A percentile compares a stretch with the other conserved stretches of the same genome.
phyloP scores from a whole-genome alignment of 805 yeast genomes.

The Scheffersomyces ergatensis region DNA sequence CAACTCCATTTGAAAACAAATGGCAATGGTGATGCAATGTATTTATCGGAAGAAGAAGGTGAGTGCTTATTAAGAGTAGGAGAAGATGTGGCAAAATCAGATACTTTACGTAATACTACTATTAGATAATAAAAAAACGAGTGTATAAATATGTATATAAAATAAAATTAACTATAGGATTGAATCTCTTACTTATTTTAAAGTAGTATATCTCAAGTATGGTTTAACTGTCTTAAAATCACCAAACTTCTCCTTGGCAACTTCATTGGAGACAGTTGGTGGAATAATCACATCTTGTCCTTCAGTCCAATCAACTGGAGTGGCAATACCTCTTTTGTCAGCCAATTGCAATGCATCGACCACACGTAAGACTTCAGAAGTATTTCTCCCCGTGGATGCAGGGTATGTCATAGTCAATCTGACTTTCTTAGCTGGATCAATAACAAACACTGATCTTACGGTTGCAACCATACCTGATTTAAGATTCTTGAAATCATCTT shows the following conservation, averaged over 20 bases:
- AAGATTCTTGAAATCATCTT: conserved; percentile 62
- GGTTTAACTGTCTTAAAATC: conserved; percentile 61
- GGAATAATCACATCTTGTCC: conserved; percentile 76
- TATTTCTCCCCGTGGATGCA: conserved; percentile 73
- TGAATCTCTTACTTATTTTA: background rate
- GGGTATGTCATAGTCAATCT: conserved; percentile 67
- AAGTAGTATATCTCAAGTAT: conserved; percentile 56
- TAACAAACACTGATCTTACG: conserved; percentile 68
- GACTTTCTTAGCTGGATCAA: conserved; percentile 64
- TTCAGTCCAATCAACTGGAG: conserved; percentile 72
- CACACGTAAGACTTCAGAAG: conserved; percentile 70
- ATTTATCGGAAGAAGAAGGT: conserved; percentile 13
- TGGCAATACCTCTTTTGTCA: conserved; percentile 59
- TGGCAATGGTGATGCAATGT: conserved; percentile 25
- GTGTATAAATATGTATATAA: no score
- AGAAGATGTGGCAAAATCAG: conserved; percentile 5
- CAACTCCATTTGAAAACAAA: conserved; percentile 27
- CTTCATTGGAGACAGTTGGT: conserved; percentile 59
- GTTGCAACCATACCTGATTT: conserved; percentile 62
- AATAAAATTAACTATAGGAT: background rate
- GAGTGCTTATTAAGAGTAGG: conserved; percentile 13
- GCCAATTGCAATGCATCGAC: conserved; percentile 68
- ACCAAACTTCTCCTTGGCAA: conserved; percentile 59
- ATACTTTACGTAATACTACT: conserved; percentile 3
- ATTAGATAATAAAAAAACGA: conserved; percentile 4